Conservation (phyloP, 352 stramenopile species). For the Phytophthora syringae region DNA sequence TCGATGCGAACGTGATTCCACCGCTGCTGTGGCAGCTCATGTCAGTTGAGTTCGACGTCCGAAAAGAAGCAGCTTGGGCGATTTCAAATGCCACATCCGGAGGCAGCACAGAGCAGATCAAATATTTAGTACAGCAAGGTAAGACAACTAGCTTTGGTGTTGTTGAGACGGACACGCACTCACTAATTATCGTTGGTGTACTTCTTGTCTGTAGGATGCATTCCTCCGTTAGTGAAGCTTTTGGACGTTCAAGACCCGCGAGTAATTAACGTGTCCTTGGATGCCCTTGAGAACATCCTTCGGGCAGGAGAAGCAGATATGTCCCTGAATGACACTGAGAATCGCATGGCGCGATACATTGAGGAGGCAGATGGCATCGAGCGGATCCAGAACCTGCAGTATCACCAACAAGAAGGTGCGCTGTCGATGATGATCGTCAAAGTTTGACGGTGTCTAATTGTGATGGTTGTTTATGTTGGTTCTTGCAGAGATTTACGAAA, state of each 20-base stretch:
- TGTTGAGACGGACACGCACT: not conserved
- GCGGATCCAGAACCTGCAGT: conserved; percentile 98
- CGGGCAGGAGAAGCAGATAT: conserved; percentile 88
- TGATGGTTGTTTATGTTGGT: not conserved
- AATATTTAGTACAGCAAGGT: conserved; percentile 96
- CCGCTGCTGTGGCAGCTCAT: conserved; percentile 65
- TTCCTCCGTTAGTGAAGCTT: conserved; percentile 95
- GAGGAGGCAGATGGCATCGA: conserved; percentile 96
- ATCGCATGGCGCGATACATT: conserved; percentile 96
- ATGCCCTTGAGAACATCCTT: conserved; percentile 97
- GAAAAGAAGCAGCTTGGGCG: conserved; percentile 88
- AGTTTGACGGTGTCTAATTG: conserved; percentile 2
- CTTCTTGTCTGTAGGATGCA: conserved; percentile 79
- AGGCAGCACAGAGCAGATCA: conserved; percentile 93
- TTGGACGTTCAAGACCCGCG: conserved; percentile 94
- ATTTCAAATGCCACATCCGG: conserved; percentile 82
- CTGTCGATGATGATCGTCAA: not conserved
- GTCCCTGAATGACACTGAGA: conserved; percentile 83
- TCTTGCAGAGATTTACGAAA: conserved; percentile 90
- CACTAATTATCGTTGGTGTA: not conserved
- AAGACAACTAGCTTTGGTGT: conserved; percentile 5
- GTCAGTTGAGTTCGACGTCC: conserved; percentile 76
- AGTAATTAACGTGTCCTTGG: conserved; percentile 97
- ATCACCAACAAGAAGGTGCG: conserved; percentile 96
- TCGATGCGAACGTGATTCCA: conserved; percentile 81